Base-by-base conservation (phyloP, 768 basidiomycete genomes). In the Chalciporus sphaerocephalus region DNA sequence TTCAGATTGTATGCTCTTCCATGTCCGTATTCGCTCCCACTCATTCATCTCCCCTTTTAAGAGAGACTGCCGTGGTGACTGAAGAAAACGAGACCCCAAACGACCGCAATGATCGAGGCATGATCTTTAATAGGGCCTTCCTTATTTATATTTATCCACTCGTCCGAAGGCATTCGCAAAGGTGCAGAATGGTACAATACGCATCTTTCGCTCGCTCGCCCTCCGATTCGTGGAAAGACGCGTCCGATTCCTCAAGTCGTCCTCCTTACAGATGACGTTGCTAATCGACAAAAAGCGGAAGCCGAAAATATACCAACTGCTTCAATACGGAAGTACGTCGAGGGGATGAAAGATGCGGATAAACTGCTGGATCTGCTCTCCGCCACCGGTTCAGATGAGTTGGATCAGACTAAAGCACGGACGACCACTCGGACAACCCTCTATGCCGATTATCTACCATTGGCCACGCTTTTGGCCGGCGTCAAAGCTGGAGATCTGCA, bases 31-130 rank as follows among this genome's bases (percentile, higher is more conserved):
- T 27, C 47, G 4, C 23, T 2, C 13, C 32, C 16, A 15, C 17
- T 42, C 16, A 48, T 16, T 1, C 35, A 3, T 7, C 30, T 3
- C 13, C 7, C 27, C 30, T 32, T n/a, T 5, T 12, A n/a, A 92
- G 90, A 34, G 85, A 90, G 62, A 93, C 91, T 0, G 88, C 87
- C 0, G 76, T 92, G 9, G 72, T 87, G 32, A 73, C 87, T 13
- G 81, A 86, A 51, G 81, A 86, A 44, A 81, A 74, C 4, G 91
- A 94, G 66, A 81, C 81, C 0, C 90, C 92, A 0, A 98, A 98
- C 55, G 96, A 99, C 61, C 76, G 88, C 21, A 98, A 98, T 59
- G 96, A 98, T 61, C 71, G 96, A 78, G 87, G 93, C 90, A 47
- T 15, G 21, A 11, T 59, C 6, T n/a, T 6, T 5, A 9, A 15